These are phyloP conservation scores for Platanus orientalis DNA, from an alignment of 164 flowering plant species.

Conservation along the genomic window DNA sequence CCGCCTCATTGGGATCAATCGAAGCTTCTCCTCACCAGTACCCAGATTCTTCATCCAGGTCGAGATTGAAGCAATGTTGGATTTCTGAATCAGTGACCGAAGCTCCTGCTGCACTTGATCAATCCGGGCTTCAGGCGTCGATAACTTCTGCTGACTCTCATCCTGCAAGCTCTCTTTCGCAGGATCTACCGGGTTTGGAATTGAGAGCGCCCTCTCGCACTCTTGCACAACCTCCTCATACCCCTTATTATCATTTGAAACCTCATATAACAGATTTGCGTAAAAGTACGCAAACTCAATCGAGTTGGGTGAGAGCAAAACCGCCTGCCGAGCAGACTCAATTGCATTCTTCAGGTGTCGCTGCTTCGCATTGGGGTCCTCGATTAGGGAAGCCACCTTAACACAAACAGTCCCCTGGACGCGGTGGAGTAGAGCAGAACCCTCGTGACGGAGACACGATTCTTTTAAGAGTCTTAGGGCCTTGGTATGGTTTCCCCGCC, in stretches of 20 bases:
- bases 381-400: conserved; percentile 67
- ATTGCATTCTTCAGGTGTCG: conserved; percentile 61
- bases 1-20: conserved; percentile 77
- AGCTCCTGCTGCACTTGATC: conserved; percentile 67
- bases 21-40: conserved; percentile 80
- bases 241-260: conserved; percentile 62
- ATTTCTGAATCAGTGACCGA: conserved; percentile 58
- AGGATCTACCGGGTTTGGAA: conserved; percentile 81
- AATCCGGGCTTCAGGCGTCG: conserved; percentile 54
- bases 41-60: conserved; percentile 90
- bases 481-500: conserved; percentile 85
- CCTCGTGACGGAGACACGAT: conserved; percentile 31
- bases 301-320: conserved; percentile 61
- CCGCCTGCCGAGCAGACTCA: conserved; percentile 67
- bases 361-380: conserved; percentile 65
- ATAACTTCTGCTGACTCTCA: conserved; percentile 63
- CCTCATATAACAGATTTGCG: conserved; percentile 83
- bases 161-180: conserved; percentile 86
- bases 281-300: conserved; percentile 85
- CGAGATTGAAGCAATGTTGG: conserved; percentile 71
- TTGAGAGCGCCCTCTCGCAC: conserved; percentile 75
- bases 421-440: conserved; percentile 59
- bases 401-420: conserved; percentile 76
- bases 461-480: conserved; percentile 88
- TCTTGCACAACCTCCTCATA: conserved; percentile 77